Conservation (phyloP, 805 yeast species). For the Yamadazyma paraphyllophila region DNA sequence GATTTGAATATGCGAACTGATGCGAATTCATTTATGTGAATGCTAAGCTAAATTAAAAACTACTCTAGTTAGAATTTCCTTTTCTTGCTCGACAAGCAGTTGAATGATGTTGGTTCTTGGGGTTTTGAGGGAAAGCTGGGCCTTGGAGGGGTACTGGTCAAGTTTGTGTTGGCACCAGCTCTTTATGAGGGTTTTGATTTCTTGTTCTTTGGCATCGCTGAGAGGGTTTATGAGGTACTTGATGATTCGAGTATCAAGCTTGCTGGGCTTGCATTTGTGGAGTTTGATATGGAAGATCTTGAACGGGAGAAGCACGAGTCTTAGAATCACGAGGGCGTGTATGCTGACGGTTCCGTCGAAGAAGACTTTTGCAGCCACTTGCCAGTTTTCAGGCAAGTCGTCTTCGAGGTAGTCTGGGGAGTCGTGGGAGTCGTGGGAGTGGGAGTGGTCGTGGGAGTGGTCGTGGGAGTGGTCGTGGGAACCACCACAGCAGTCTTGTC, state of each 20-base stretch:
- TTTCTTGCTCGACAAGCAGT: constrained; percentile 26
- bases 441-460: constrained; percentile 16
- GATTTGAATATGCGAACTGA: constrained; percentile 2
- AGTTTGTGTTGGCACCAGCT: constrained; percentile 4
- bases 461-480: constrained; percentile 12
- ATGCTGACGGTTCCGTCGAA: constrained; percentile 45
- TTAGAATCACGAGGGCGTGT: constrained; percentile 40
- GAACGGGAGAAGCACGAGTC: constrained; percentile 28
- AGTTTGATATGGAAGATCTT: constrained; percentile 11
- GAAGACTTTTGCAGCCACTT: constrained; percentile 38
- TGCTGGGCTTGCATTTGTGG: constrained; percentile 5
- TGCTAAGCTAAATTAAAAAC: not conserved
- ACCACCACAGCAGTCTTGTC: not conserved
- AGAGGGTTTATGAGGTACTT: constrained; percentile 7
- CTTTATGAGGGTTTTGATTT: not conserved
- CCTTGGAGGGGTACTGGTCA: not conserved
- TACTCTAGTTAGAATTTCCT: constrained; percentile 19
- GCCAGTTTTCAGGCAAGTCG: constrained; percentile 38
- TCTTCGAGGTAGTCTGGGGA: too few species aligned
- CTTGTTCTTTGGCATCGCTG: not conserved
- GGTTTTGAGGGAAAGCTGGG: not conserved
- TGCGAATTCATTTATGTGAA: constrained; percentile 1
- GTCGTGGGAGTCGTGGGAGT: constrained; percentile 16
- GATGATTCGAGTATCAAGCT: constrained; percentile 6
- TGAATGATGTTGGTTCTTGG: constrained; percentile 10